These are phyloP conservation scores for Sugiyamaella sp. DNA, from an alignment of 1,139 yeast species.

Conservation along the genomic window DNA sequence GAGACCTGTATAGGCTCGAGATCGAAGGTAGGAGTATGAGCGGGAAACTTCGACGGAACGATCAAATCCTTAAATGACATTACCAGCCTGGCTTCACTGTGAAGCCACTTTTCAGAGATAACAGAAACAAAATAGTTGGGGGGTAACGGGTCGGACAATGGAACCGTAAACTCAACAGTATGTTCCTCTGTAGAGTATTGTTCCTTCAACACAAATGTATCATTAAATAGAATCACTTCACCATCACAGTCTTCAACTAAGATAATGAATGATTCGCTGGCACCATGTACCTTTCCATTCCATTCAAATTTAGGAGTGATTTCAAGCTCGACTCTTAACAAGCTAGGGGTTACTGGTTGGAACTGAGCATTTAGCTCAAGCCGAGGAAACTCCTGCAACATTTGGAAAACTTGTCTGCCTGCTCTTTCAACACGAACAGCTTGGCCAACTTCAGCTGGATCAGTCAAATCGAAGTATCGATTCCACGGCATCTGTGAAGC, in stretches of 20 bases:
- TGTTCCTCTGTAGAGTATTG: slow-evolving; percentile 57
- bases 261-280: slow-evolving; percentile 64
- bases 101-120: slow-evolving; percentile 84
- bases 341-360: slow-evolving; percentile 76
- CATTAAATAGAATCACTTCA: slow-evolving; percentile 64
- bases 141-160: slow-evolving; percentile 61
- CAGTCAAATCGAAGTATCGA: slow-evolving; percentile 65
- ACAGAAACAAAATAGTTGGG: slow-evolving; percentile 77
- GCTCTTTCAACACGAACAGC: slow-evolving; percentile 72
- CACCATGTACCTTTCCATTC: slow-evolving; percentile 66
- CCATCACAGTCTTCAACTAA: slow-evolving; percentile 87
- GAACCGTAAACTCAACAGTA: slow-evolving; percentile 65
- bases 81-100: slow-evolving; percentile 67
- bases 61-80: slow-evolving; percentile 57
- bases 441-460: slow-evolving; percentile 77
- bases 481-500: slow-evolving; percentile 82
- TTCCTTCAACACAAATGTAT: slow-evolving; percentile 55
- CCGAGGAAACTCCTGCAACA: slow-evolving; percentile 74
- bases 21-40: slow-evolving; percentile 59
- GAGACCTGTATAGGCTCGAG: slow-evolving; percentile 53
- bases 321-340: slow-evolving; percentile 67
- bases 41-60: slow-evolving; percentile 70
- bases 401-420: slow-evolving; percentile 63
- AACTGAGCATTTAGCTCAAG: slow-evolving; percentile 58
- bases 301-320: slow-evolving; percentile 75